Base-by-base conservation (phyloP, 139 green algal genomes). In the Chlorella vulgaris region DNA sequence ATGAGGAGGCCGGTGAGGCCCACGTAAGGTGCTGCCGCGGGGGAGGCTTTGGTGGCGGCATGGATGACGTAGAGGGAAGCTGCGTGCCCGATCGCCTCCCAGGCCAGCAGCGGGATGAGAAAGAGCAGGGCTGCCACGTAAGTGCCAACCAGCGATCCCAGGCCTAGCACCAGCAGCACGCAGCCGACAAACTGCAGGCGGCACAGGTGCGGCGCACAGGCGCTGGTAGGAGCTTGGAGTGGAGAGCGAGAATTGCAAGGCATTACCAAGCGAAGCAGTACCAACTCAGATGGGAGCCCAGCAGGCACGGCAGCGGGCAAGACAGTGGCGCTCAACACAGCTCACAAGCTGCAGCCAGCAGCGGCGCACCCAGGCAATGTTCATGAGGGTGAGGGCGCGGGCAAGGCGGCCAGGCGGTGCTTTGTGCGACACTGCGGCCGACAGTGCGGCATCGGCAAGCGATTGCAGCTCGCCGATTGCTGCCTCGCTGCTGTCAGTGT, bases 111-210 rank as follows among this genome's bases (percentile, higher is more conserved):
- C 0, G 73, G 73, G 8, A 80, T 29, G 13, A 80, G 55, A 4
- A 42, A 15, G 8, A 80, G 5, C 35, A 80, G 53, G 4, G 55
- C 73, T 35, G 53, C 73, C 4, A 69, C 0, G 15, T 80, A 69
- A 10, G 24, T 24, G 36, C 73, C 73, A 3, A 69, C 36, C 35
- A 80, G 53, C 19, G 35, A 29, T 35, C 35, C 28, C 10, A 1
- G 53, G 1, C 29, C 73, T 18, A 26, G 8, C 1, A 55, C 55
- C 2, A 80, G 18, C 53, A 80, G 53, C 15, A 55, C 10, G 38
- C 73, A 80, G 35, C 47, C 73, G 7, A 51, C 7, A 38, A 80
- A 80, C 73, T n/a, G n/a, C n/a, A n/a, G n/a, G n/a, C n/a, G n/a
- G n/a, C n/a, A n/a, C n/a, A n/a, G n/a, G n/a, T n/a, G n/a, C n/a